Percentiles rank a stretch among this genome's conserved stretches.
Evolutionary conservation across 1,284 basidiomycete genomes (phyloP).

Genomic region (Malassezia vespertilionis): DNA sequence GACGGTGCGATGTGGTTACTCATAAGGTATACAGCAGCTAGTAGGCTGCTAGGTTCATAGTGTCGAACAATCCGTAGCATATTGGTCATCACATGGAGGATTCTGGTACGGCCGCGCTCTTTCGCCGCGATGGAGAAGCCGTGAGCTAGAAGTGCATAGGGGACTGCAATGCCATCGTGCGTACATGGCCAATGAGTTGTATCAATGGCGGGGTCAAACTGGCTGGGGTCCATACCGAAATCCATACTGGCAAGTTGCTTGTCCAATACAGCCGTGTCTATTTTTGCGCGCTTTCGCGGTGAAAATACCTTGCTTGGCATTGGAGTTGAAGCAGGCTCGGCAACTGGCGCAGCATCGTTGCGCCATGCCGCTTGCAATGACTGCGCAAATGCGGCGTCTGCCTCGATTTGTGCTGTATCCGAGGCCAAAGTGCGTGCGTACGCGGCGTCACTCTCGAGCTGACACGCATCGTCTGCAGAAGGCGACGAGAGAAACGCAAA

Average conservation of each 20-base stretch:
- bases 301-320: too few relatives aligned
- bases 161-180: slow-evolving; percentile 48
- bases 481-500: neutral
- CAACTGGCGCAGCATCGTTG: too few relatives aligned
- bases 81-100: slow-evolving; percentile 71
- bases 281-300: too few relatives aligned
- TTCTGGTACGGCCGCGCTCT: slow-evolving; percentile 71
- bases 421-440: neutral
- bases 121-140: slow-evolving; percentile 62
- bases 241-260: slow-evolving; percentile 25
- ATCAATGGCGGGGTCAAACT: slow-evolving; percentile 37
- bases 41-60: slow-evolving; percentile 61
- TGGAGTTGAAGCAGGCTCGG: too few relatives aligned
- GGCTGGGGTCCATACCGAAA: slow-evolving; percentile 43
- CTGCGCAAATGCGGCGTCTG: neutral
- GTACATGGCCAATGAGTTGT: slow-evolving; percentile 28
- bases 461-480: neutral
- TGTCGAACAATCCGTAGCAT: slow-evolving; percentile 60
- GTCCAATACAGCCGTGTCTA: slow-evolving; percentile 26
- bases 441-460: neutral
- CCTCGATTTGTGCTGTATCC: neutral
- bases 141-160: slow-evolving; percentile 71
- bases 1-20: slow-evolving; percentile 71
- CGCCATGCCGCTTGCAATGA: neutral
- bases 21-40: slow-evolving; percentile 74